phyloP scores from a whole-genome alignment of 1,139 yeast genomes.

The Scheffersomyces cryptocercus region DNA sequence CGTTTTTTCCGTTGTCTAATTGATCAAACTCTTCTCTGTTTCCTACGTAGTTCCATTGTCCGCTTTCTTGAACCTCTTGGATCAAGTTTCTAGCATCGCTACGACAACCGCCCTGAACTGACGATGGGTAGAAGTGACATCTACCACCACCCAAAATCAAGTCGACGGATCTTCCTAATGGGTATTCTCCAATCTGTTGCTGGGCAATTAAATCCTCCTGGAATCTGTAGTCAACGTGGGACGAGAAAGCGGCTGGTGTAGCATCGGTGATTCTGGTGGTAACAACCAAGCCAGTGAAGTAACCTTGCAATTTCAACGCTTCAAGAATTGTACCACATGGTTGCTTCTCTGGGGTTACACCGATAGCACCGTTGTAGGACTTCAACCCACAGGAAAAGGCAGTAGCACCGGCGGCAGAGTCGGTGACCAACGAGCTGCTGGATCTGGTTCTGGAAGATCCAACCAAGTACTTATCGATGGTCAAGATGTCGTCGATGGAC shows the following conservation, averaged over 20 bases:
- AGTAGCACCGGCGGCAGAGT: constrained; percentile 32
- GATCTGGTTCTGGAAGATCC: constrained; percentile 28
- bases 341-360: constrained; percentile 20
- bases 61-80: constrained; percentile 18
- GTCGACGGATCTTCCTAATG: constrained; percentile 26
- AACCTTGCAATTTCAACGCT: constrained; percentile 26
- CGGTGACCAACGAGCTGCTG: constrained; percentile 24
- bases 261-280: constrained; percentile 28
- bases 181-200: constrained; percentile 27
- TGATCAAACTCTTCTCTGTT: constrained; percentile 19
- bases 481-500: constrained; percentile 19
- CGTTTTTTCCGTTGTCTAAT: constrained; percentile 21
- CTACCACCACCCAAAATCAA: constrained; percentile 32
- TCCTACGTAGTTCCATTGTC: constrained; percentile 25
- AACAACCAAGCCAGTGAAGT: constrained; percentile 28
- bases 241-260: constrained; percentile 28
- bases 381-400: constrained; percentile 28
- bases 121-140: constrained; percentile 24
- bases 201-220: constrained; percentile 30
- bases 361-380: constrained; percentile 30
- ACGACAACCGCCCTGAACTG: constrained; percentile 21
- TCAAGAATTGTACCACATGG: constrained; percentile 31
- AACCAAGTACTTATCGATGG: constrained; percentile 21
- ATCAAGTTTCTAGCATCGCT: constrained; percentile 24
- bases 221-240: constrained; percentile 25